Conservation (phyloP, 192 early-diverging fungal genomes). For the Jimgerdemannia lactiflua region DNA sequence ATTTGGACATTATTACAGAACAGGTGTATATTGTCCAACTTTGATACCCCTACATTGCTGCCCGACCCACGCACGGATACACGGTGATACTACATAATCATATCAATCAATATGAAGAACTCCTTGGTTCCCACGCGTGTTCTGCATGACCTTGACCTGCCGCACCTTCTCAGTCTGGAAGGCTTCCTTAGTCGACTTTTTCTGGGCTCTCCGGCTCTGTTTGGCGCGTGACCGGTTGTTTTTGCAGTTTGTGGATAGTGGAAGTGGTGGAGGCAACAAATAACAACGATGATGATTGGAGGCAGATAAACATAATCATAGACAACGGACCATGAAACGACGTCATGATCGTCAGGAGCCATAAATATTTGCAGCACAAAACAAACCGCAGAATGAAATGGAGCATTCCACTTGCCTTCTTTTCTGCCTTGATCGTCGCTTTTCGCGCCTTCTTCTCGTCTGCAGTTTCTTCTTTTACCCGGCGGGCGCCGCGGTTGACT, state of each 20-base stretch:
- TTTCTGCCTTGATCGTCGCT: slow-evolving; percentile 77
- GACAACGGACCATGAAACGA: too few relatives aligned
- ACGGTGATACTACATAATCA: not conserved
- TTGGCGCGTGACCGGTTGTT: not conserved
- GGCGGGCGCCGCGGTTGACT: slow-evolving; percentile 70
- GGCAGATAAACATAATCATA: too few relatives aligned
- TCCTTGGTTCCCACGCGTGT: slow-evolving; percentile 44
- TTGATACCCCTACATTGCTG: too few relatives aligned
- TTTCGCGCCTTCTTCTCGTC: slow-evolving; percentile 96
- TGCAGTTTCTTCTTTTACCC: slow-evolving; percentile 78
- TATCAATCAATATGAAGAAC: slow-evolving; percentile 39
- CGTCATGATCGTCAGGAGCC: not conserved
- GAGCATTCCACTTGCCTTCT: slow-evolving; percentile 46
- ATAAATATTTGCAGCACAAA: not conserved
- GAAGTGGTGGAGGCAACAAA: not conserved
- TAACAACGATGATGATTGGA: too few relatives aligned
- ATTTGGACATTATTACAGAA: not conserved
- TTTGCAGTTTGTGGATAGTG: not conserved
- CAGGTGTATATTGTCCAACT: not conserved
- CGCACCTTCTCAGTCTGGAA: slow-evolving; percentile 68
- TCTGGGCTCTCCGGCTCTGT: slow-evolving; percentile 62
- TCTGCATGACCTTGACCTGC: slow-evolving; percentile 56
- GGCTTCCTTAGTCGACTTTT: slow-evolving; percentile 78
- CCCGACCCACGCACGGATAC: too few relatives aligned
- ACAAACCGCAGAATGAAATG: not conserved